Percentiles rank a stretch among this genome's conserved stretches.
Evolutionary conservation across 2,329 filamentous ascomycete species (phyloP).

Genomic region (Cladophialophora chaetospira): DNA sequence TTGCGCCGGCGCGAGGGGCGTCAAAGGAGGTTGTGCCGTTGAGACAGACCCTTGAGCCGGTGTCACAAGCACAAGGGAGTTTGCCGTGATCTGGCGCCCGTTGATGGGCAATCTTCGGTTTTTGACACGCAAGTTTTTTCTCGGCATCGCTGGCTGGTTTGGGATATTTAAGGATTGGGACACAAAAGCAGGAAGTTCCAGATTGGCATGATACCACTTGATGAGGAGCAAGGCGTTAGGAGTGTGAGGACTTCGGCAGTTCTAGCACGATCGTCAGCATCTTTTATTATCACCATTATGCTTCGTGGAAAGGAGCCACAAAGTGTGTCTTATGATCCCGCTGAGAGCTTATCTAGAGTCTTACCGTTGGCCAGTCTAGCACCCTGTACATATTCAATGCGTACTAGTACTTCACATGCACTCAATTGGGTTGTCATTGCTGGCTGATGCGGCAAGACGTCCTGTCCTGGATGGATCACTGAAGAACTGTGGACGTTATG

Average conservation of each 20-base stretch:
- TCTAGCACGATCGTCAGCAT: neutral
- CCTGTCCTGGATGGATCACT: too few relatives aligned
- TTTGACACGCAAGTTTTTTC: neutral
- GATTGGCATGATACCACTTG: neutral
- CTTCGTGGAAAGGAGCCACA: too few relatives aligned
- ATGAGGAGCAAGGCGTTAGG: neutral
- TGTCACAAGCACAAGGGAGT: constrained; percentile 7
- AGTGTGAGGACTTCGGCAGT: neutral
- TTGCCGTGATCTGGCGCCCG: constrained; percentile 14
- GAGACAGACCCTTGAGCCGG: constrained; percentile 16
- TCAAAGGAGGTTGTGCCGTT: constrained; percentile 15
- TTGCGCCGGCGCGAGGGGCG: constrained; percentile 11
- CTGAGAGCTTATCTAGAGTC: too few relatives aligned
- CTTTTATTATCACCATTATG: too few relatives aligned
- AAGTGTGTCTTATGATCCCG: too few relatives aligned
- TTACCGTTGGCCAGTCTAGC: too few relatives aligned
- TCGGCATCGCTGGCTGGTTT: neutral
- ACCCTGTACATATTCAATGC: too few relatives aligned
- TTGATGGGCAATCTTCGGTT: too few relatives aligned
- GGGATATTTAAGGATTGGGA: neutral
- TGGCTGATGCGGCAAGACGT: too few relatives aligned
- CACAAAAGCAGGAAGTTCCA: neutral
- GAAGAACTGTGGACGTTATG: too few relatives aligned
- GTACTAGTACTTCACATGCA: too few relatives aligned
- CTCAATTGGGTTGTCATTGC: too few relatives aligned